These are phyloP conservation scores for Wickerhamomyces bisporus DNA, from an alignment of 805 yeast genomes.

Conservation along the genomic window DNA sequence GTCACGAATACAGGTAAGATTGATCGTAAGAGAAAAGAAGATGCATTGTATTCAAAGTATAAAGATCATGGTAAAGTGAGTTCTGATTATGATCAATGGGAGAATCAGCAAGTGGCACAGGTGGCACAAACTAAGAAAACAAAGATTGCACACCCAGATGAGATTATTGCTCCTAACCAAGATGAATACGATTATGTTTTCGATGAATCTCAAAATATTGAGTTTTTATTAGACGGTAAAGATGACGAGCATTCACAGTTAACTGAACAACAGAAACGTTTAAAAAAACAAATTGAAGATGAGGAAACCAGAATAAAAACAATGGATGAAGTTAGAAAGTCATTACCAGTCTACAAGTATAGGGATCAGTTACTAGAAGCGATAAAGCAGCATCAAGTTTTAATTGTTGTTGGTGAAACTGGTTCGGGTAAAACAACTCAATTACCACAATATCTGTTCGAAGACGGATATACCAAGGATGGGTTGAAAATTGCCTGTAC, in stretches of 20 bases:
- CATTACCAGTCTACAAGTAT: conserved; percentile 71
- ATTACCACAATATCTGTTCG: conserved; percentile 79
- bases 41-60: conserved; percentile 38
- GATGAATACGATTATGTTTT: conserved; percentile 71
- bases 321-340: conserved; percentile 42
- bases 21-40: conserved; percentile 50
- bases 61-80: conserved; percentile 31
- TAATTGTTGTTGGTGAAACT: conserved; percentile 80
- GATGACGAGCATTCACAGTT: conserved; percentile 12
- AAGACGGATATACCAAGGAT: conserved; percentile 66
- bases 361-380: conserved; percentile 56
- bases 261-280: conserved; percentile 27
- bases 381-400: conserved; percentile 55
- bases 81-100: conserved; percentile 21
- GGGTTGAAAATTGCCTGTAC: conserved; percentile 76
- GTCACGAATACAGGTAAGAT: conserved; percentile 45
- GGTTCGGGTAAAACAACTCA: conserved; percentile 97
- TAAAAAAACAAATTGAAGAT: conserved; percentile 29
- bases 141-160: conserved; percentile 32
- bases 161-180: conserved; percentile 35
- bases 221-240: conserved; percentile 39
- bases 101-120: conserved; percentile 17
- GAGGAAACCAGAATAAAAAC: conserved; percentile 30
- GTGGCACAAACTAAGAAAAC: conserved; percentile 12
- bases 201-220: conserved; percentile 58